Conservation (phyloP, 257 asterid species). For the Ilex asprella region DNA sequence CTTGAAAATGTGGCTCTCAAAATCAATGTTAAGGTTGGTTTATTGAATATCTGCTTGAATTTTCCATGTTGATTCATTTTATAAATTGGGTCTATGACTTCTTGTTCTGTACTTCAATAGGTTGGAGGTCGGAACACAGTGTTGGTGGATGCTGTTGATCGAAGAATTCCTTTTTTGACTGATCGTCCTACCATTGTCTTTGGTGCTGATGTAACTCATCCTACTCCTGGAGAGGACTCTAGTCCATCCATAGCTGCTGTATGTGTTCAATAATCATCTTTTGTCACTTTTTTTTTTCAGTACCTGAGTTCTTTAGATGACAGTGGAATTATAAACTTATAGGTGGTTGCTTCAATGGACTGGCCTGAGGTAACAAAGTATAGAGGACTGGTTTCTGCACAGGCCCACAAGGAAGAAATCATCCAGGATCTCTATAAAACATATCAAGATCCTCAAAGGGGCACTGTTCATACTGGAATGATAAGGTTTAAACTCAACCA, state of each 20-base stretch:
- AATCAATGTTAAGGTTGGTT: constrained; percentile 75
- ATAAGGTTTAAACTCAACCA: constrained; percentile 30
- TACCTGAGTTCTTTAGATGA: too few species aligned
- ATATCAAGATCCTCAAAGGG: constrained; percentile 29
- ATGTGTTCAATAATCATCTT: not conserved
- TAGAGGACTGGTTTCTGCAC: constrained; percentile 75
- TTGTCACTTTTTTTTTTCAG: not conserved
- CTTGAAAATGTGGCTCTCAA: constrained; percentile 69
- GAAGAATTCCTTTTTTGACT: constrained; percentile 27
- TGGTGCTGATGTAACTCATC: constrained; percentile 97
- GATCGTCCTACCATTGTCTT: constrained; percentile 64
- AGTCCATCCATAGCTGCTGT: constrained; percentile 92
- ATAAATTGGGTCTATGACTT: not conserved
- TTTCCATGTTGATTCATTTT: not conserved
- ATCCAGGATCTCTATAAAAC: constrained; percentile 49
- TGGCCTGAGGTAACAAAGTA: constrained; percentile 83
- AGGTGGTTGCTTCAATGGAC: constrained; percentile 96
- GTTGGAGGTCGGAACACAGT: constrained; percentile 72
- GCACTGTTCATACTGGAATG: constrained; percentile 52
- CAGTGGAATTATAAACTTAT: constrained; percentile 6
- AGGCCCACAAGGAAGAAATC: constrained; percentile 55
- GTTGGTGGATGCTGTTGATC: constrained; percentile 30
- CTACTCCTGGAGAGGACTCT: constrained; percentile 74
- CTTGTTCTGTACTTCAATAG: constrained; percentile 20
- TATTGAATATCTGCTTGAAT: not conserved